Percentiles rank a stretch among this genome's conserved stretches.
phyloP scores from a whole-genome alignment of 2,329 filamentous ascomycete genomes.

The Neofusicoccum parvum region DNA sequence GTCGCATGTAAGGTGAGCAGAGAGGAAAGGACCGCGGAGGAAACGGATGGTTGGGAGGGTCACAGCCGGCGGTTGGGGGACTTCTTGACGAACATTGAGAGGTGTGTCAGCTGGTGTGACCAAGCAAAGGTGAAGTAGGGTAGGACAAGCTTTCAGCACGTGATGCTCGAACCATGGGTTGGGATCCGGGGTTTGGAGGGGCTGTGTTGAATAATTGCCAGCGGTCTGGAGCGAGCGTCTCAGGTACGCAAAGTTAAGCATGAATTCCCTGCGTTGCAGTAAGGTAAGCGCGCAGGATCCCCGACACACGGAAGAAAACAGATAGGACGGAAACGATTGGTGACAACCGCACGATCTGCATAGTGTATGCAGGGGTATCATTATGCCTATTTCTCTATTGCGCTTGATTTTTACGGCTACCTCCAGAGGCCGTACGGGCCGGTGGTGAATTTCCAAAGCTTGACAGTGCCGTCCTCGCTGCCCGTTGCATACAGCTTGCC shows the following conservation, averaged over 20 bases:
- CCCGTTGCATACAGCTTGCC: slow-evolving; percentile 95
- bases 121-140: background rate
- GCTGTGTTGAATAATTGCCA: background rate
- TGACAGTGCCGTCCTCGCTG: slow-evolving; percentile 96
- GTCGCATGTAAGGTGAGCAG: background rate
- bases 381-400: slow-evolving; percentile 20
- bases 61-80: background rate
- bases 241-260: background rate
- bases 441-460: slow-evolving; percentile 74
- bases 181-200: background rate
- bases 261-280: slow-evolving; percentile 1
- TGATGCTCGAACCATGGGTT: background rate
- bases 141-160: slow-evolving; percentile 17
- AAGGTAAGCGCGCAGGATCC: background rate
- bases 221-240: background rate
- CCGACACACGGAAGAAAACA: background rate
- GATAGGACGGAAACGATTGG: background rate
- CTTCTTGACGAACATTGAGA: background rate
- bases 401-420: slow-evolving; percentile 31
- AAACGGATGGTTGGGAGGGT: background rate
- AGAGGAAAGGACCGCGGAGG: background rate
- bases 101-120: background rate
- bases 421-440: slow-evolving; percentile 69
- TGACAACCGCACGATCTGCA: slow-evolving; percentile 9
- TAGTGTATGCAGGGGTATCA: slow-evolving; percentile 18